Evolutionary conservation across 1,139 yeast species (phyloP), one percentile per base, ranked within the genome.

Genomic region (Pichia inconspicua): DNA sequence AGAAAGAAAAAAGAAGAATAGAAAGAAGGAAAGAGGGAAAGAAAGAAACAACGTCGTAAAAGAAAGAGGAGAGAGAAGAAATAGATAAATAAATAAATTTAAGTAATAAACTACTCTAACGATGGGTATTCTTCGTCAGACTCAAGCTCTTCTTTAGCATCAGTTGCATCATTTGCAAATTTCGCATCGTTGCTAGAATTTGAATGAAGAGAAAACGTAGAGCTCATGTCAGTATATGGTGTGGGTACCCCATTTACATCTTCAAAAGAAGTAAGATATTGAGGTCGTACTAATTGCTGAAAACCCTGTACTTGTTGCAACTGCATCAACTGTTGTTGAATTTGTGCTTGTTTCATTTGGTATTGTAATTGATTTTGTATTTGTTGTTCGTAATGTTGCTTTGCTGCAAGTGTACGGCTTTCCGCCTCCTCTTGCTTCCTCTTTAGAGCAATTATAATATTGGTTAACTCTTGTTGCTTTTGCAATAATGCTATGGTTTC

Each of bases 261-360:
- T 11, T 30, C 34, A 14, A 12, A 9, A 7, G 38, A 15, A 35
- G 19, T 15, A 35, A 15, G 15, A 15, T 9, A 15, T 35, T 35
- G 19, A 35, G 38, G 38, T 35, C 22, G 19, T 35, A 17, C 12
- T 11, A 35, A 15, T 17, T 35, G 22, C 11, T 35, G 19, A 17
- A 35, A 5, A 35, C 15, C 22, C 5, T 10, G 34, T 30, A 14
- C 17, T 31, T 32, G 34, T 42, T 44, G 49, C 31, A 35, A 46
- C 34, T 48, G 50, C 32, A 48, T 50, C 8, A 47, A 37, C 35
- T 53, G 55, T 32, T 46, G 48, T 25, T 43, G 43, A 25, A 41
- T 45, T 40, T 45, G 48, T 14, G 35, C 28, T 14, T 45, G 44
- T 14, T 42, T 47, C 6, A 37, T 32, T 17, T 37, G 40, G 22